Evolutionary conservation across 495 filamentous ascomycete genomes (phyloP), one percentile per base, ranked within the genome.

Genomic region (Aspergillus leporis): DNA sequence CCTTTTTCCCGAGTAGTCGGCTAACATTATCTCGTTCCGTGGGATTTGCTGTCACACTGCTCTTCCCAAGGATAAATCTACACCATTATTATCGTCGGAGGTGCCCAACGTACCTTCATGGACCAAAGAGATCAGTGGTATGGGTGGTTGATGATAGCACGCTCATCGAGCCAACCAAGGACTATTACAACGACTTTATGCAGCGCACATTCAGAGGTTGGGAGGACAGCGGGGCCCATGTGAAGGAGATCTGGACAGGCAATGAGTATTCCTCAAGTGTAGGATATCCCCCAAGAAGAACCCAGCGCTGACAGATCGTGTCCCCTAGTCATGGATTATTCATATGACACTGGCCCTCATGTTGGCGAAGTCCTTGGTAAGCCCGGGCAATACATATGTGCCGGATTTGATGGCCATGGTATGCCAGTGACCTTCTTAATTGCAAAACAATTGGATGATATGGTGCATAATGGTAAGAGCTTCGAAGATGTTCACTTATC

Each of bases 31-130:
- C 0, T 89, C 89, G 0, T 69, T 66, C 43, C 64, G 66, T 40
- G 74, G 74, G 0, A 61, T 91, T 14, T 80, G 88, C 25, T 87
- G 87, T 4, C 87, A 90, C 55, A 82, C 91, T 30, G 81, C 80
- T 0, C 82, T 83, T 5, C 87, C 32, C 61, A 76, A 48, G 78
- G 87, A 8, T 81, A 86, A 66, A 78, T 86, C 51, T 1, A 64
- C 69, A 4, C 73, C 72, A 0, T 67, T 61, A 14, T 34, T 77
- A 90, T 92, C 13, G 87, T 90, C 16, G 89, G 87, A 1, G 74
- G 88, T 4, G 82, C 78, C 0, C 76, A 79, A 36, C 73, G 78
- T 12, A 32, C 61, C 76, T 65, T 67, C 66, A 23, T 81, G 81
- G 63, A 85, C 68, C 56, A 83, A 76, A 43, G 78, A 65, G 18